Evolutionary conservation across 257 asterid species (phyloP), one percentile per base, ranked within the genome.

Genomic region (Lycium barbarum): DNA sequence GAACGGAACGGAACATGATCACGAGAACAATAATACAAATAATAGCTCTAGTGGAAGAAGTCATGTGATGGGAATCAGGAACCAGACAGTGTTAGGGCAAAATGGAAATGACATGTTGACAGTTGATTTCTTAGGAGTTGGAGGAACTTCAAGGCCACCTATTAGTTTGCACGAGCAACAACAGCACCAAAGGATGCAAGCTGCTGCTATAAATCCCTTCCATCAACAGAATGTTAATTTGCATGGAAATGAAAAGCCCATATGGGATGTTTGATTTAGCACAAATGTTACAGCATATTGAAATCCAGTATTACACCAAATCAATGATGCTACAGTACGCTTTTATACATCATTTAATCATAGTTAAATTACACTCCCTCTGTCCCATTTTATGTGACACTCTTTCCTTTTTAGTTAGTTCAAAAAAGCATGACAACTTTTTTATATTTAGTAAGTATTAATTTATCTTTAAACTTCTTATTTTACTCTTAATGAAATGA

Each of bases 41-140:
- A 80, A 81, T 0, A 84, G 86, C 20, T 45, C 88, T 33, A 72
- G 5, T 40, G 45, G 45, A 40, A 40, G 45, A 40, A 40, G 79
- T 65, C 63, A 58, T 58, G 54, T 45, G 57, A 81, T 54, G 53
- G 6, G 87, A 53, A 8, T 72, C 0, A 58, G 87, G 35, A 86
- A 84, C 20, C 71, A 74, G 3, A 67, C 90, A 8, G 80, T 90
- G 47, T 43, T 92, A 36, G 90, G 84, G 15, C 90, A 88, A 13
- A 62, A 78, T 26, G 91, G 90, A 76, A 83, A 84, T 22, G 92
- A 90, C 43, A 89, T 93, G 87, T 88, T 90, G 88, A 94, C 98
- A 15, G 97, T 95, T 1, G 99, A 95, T 90, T 94, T 95, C 93
- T 79, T 95, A 88, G 99, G 98, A 36, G 89, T 93, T 1, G 98